phyloP scores from a whole-genome alignment of 1,139 yeast genomes.

The Yamadazyma spencermartinsiae region DNA sequence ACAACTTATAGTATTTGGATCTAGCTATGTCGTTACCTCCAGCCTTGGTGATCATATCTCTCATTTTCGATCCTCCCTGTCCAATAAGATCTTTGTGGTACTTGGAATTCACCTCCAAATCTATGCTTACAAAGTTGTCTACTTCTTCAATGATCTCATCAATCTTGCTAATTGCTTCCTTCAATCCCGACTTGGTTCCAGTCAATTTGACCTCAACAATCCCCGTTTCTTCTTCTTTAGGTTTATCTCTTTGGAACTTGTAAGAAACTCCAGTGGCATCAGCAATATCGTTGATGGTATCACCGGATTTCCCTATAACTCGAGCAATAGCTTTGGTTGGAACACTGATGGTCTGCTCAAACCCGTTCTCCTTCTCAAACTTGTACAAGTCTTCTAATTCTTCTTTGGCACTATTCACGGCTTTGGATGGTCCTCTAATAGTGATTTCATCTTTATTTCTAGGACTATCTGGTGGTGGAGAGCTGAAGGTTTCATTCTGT shows the following conservation, averaged over 20 bases:
- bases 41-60: conserved; percentile 74
- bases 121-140: conserved; percentile 61
- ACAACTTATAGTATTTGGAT: conserved; percentile 52
- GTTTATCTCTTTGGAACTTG: conserved; percentile 54
- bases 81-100: conserved; percentile 84
- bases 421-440: conserved; percentile 89
- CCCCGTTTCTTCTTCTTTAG: conserved; percentile 41
- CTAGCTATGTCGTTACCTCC: conserved; percentile 63
- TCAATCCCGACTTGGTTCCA: conserved; percentile 81
- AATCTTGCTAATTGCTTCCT: conserved; percentile 68
- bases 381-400: conserved; percentile 83
- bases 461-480: conserved; percentile 36
- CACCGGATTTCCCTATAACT: conserved; percentile 89
- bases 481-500: conserved; percentile 24
- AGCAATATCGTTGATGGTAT: conserved; percentile 76
- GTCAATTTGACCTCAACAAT: conserved; percentile 65
- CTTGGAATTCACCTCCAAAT: conserved; percentile 72
- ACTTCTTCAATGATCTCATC: conserved; percentile 64
- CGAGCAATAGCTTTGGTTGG: conserved; percentile 76
- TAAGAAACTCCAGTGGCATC: conserved; percentile 80
- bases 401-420: conserved; percentile 81
- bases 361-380: conserved; percentile 87
- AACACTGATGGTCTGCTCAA: conserved; percentile 59
- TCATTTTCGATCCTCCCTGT: conserved; percentile 71
- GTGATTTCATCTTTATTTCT: conserved; percentile 63